phyloP scores from a whole-genome alignment of 2,329 filamentous ascomycete species.

The Pseudocercospora fuligena region DNA sequence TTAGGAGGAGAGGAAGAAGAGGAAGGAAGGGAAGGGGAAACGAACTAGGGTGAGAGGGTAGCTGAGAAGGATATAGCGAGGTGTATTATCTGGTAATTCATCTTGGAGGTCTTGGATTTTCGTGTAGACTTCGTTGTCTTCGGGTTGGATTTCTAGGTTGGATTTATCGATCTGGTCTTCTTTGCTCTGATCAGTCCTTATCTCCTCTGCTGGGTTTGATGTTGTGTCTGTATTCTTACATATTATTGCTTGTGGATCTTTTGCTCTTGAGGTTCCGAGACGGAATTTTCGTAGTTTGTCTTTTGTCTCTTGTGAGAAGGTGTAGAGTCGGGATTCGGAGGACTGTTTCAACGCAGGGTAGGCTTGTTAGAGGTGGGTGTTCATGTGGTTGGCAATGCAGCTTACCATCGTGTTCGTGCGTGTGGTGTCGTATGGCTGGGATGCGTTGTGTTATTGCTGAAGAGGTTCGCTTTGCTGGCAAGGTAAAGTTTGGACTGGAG shows the following conservation, averaged over 20 bases:
- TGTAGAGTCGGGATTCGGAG: conserved; percentile 88
- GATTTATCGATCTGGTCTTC: conserved; percentile 88
- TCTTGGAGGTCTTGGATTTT: conserved; percentile 81
- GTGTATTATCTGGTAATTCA: conserved; percentile 89
- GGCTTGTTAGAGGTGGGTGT: not conserved
- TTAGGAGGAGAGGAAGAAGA: not conserved
- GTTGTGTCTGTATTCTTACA: conserved; percentile 64
- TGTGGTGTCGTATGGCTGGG: not conserved
- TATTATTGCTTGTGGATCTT: conserved; percentile 86
- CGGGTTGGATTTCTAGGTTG: conserved; percentile 83
- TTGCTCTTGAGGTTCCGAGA: conserved; percentile 83
- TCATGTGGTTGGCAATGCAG: not conserved
- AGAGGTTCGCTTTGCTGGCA: not conserved
- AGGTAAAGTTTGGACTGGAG: not conserved
- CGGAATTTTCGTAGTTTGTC: conserved; percentile 93
- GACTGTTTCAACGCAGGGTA: conserved; percentile 45
- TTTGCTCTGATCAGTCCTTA: conserved; percentile 17
- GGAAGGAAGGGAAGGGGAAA: conserved; percentile 19
- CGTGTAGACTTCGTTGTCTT: conserved; percentile 80
- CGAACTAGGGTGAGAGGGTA: conserved; percentile 85
- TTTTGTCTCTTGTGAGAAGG: conserved; percentile 88
- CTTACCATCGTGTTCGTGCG: not conserved
- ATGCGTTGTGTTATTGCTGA: not conserved
- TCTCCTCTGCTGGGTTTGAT: not conserved
- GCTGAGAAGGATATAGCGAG: conserved; percentile 86